Base-by-base conservation (phyloP, 306 rosid species). In the Gillenia trifoliata region DNA sequence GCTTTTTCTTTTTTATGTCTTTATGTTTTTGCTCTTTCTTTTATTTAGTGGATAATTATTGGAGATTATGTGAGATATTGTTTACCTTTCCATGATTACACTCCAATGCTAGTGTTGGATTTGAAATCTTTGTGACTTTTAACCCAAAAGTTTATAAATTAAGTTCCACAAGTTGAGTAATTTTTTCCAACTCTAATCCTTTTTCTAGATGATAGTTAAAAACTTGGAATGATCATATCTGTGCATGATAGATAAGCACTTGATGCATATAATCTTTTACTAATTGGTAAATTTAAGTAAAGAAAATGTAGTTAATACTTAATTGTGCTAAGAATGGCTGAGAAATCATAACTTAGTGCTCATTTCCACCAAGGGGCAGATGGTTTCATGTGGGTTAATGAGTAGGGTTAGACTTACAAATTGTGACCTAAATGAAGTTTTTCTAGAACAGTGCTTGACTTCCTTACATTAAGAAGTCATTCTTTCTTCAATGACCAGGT, bases 21-120 rank as follows among this genome's bases (percentile, higher is more conserved):
- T 30, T 28, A 76, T 79, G 63, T 64, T 76, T 82, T 77, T 52
- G 50, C 56, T 64, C 63, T 45, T 75, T 80, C 66, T 80, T 80
- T 80, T 74, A 72, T 78, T 83, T 82, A 66, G 78, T 71, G 73
- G 80, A 79, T 85, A 74, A 83, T 87, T 91, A 74, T 66, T 83
- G 82, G 82, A 79, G 92, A 83, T 89, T 87, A 73, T 86, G 80
- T 60, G 80, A 82, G 90, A 85, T 76, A 77, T 50, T 73, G 86
- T 79, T 38, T 77, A 75, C 85, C 80, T 85, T 70, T 72, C 85
- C 89, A 89, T 88, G 73, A 89, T 92, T 90, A 73, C 83, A 77
- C 73, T 73, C 68, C 75, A 76, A 83, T 80, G 83, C 69, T 78
- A 71, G 29, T 82, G 79, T 74, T 86, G 72, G 84, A 79, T 62